Evolutionary conservation across 2,329 filamentous ascomycete species (phyloP), one percentile per base, ranked within the genome.

Genomic region (Pseudogymnoascus verrucosus): DNA sequence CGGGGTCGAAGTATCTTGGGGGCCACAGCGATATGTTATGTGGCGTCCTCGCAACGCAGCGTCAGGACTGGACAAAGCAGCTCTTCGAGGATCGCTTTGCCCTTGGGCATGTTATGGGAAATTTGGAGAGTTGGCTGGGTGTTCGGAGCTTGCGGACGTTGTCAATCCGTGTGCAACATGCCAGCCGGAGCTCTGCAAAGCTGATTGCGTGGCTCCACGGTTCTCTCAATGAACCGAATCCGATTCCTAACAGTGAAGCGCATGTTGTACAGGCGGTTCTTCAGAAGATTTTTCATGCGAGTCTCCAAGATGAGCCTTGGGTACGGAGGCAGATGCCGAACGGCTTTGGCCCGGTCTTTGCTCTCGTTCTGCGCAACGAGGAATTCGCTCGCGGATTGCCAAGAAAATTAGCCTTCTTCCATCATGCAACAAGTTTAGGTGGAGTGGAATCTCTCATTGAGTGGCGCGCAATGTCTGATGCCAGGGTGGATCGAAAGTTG

Each of bases 361-460:
- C 89, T 3, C 80, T 98, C 26, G 81, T 81, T 64, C 81, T 90
- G 78, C 83, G 83, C 70, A 78, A 82, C 2, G 79, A 83, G 65
- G 77, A 79, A 0, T 73, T 83, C 62, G 93, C 95, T 2, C 84
- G 81, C 68, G 75, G 78, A 26, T 76, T 99, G 67, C 95, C 95
- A 3, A 89, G 88, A 71, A 89, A 90, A 75, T 77, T 98, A 73
- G 74, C 80, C 1, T 81, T 96, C 51, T 98, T 98, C 79, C 91
- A 96, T 70, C 95, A 99, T 76, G 95, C 95, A 5, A 99, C 95
- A 2, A 96, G 91, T 74, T 77, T 98, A 28, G 95, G 95, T 3
- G 93, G 95, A 5, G 91, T 98, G 8, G 95, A 98, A 82, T 95
- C 91, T 72, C 76, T 98, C 78, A 92, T 99, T 69, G 95, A 99